Conservation (phyloP, 2,329 filamentous ascomycete species). For the Colletotrichum siamense region DNA sequence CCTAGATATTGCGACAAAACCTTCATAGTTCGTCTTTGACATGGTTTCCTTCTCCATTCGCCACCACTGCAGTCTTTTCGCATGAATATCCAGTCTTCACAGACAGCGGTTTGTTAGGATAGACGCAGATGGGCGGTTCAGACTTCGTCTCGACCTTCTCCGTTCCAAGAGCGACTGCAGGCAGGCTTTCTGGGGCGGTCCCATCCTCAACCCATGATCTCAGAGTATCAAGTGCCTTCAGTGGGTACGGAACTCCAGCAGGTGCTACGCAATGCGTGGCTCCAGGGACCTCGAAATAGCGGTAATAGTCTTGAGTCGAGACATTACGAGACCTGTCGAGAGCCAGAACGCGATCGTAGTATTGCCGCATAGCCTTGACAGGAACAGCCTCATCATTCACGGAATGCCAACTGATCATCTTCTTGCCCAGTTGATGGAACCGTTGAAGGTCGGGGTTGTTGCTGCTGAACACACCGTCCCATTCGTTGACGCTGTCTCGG, state of each 20-base stretch:
- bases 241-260: not conserved
- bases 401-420: slow-evolving; percentile 48
- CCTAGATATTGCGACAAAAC: not conserved
- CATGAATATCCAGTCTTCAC: not conserved
- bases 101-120: not conserved
- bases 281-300: slow-evolving; percentile 54
- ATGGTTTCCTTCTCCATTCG: not conserved
- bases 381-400: slow-evolving; percentile 39
- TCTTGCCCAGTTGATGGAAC: slow-evolving; percentile 38
- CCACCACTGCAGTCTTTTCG: not conserved
- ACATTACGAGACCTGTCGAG: not conserved
- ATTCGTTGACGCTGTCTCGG: slow-evolving; percentile 20
- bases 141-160: not conserved
- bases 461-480: slow-evolving; percentile 28
- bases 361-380: not conserved
- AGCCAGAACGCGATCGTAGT: not conserved
- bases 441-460: slow-evolving; percentile 28
- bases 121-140: not conserved
- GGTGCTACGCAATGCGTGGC: slow-evolving; percentile 49
- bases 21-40: not conserved
- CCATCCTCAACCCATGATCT: slow-evolving; percentile 62
- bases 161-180: not conserved
- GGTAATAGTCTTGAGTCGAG: not conserved
- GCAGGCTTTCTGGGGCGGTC: slow-evolving; percentile 42
- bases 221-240: not conserved